Evolutionary conservation across 768 basidiomycete genomes (phyloP).

Genomic region (Tylopilus subfusipes): DNA sequence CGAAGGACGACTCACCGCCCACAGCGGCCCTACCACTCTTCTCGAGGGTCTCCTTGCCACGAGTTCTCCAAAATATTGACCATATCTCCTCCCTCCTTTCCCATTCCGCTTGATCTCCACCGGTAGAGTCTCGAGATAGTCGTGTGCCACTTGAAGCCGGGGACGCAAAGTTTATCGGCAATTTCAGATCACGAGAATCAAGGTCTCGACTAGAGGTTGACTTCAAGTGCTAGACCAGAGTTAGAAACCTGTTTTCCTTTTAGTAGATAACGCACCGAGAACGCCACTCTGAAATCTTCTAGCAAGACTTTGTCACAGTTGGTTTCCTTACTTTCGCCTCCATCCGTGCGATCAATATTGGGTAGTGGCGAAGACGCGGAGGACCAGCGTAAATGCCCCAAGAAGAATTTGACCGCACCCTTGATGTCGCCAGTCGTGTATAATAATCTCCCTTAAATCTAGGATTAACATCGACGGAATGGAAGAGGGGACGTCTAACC

Average conservation of each 20-base stretch:
- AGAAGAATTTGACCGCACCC: conserved; percentile 74
- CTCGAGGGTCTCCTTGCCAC: conserved; percentile 53
- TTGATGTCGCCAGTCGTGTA: conserved; percentile 87
- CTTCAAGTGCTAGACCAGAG: conserved; percentile 59
- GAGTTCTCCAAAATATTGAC: conserved; percentile 53
- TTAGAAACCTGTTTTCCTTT: neutral
- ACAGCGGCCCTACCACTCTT: conserved; percentile 57
- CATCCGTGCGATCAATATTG: conserved; percentile 15
- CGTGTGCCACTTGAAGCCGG: conserved; percentile 54
- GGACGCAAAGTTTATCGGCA: conserved; percentile 69
- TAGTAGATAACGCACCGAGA: conserved; percentile 51
- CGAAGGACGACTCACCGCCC: conserved; percentile 44
- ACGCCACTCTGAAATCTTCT: conserved; percentile 87
- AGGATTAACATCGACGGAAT: conserved; percentile 7
- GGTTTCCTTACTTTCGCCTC: conserved; percentile 30
- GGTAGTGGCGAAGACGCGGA: conserved; percentile 17
- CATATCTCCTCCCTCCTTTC: conserved; percentile 61
- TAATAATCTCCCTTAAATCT: conserved; percentile 64
- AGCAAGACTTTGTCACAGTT: conserved; percentile 66
- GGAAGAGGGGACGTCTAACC: conserved; percentile 39
- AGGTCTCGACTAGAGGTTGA: conserved; percentile 49
- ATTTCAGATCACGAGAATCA: conserved; percentile 42
- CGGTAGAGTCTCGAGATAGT: conserved; percentile 47
- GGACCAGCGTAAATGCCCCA: conserved; percentile 62
- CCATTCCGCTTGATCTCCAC: conserved; percentile 53